These are phyloP conservation scores for Ganoderma multipileum DNA, from an alignment of 1,284 basidiomycete species.

Conservation along the genomic window DNA sequence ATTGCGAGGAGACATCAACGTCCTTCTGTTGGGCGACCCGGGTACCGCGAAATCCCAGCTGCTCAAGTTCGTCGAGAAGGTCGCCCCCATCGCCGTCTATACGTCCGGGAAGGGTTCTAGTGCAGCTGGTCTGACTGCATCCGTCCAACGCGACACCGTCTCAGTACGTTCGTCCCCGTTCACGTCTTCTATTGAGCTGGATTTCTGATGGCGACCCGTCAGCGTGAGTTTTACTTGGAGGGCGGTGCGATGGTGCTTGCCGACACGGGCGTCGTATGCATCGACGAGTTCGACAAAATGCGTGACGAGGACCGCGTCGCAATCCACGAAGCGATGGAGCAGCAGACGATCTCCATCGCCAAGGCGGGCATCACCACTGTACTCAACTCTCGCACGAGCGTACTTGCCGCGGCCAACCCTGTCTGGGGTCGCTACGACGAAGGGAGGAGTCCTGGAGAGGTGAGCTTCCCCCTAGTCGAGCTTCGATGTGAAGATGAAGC, in stretches of 20 bases:
- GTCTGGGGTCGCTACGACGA: slow-evolving; percentile 99
- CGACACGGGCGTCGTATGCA: slow-evolving; percentile 98
- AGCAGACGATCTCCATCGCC: slow-evolving; percentile 99
- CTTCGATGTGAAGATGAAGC: background rate
- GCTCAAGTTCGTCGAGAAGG: slow-evolving; percentile 99
- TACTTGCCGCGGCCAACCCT: slow-evolving; percentile 97
- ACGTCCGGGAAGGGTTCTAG: slow-evolving; percentile 98
- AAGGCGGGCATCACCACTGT: slow-evolving; percentile 99
- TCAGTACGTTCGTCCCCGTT: slow-evolving; percentile 73
- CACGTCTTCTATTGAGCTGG: background rate
- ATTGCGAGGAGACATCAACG: slow-evolving; percentile 97
- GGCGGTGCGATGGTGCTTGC: slow-evolving; percentile 99
- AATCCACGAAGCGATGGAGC: slow-evolving; percentile 99
- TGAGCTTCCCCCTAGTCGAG: slow-evolving; percentile 38
- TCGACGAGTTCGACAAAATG: slow-evolving; percentile 99
- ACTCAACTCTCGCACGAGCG: slow-evolving; percentile 94
- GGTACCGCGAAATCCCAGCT: slow-evolving; percentile 98
- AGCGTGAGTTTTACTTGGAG: slow-evolving; percentile 99
- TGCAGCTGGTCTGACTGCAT: slow-evolving; percentile 97
- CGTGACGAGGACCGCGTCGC: slow-evolving; percentile 98
- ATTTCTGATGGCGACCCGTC: slow-evolving; percentile 4
- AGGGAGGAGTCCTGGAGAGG: slow-evolving; percentile 95
- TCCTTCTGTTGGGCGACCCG: slow-evolving; percentile 94
- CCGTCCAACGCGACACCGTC: slow-evolving; percentile 92
- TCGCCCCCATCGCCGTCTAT: slow-evolving; percentile 97